These are phyloP conservation scores for Euphorbia peplus DNA, from an alignment of 345 rosid species.

Conservation along the genomic window DNA sequence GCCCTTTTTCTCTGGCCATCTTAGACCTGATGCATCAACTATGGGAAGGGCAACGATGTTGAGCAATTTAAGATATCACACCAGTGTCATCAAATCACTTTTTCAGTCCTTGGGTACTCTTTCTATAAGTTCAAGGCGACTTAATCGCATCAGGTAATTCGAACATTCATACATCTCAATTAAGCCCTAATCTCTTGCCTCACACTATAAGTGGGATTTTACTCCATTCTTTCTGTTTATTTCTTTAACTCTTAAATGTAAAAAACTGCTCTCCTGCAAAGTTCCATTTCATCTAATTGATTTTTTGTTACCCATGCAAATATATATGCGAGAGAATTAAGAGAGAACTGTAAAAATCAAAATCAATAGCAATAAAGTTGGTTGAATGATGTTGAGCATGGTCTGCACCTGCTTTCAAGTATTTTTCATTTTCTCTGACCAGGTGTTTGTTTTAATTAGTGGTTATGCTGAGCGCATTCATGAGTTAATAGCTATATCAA, in stretches of 20 bases:
- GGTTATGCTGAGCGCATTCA: constrained; percentile 98
- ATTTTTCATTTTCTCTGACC: constrained; percentile 1
- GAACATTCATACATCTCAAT: background rate
- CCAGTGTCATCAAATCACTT: constrained; percentile 85
- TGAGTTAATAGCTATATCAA: constrained; percentile 77
- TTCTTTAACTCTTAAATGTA: background rate
- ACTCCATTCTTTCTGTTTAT: no score
- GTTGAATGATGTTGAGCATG: constrained; percentile 1
- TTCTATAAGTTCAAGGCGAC: constrained; percentile 84
- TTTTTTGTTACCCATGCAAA: background rate
- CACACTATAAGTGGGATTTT: background rate
- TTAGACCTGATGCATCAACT: constrained; percentile 83
- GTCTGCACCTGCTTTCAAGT: background rate
- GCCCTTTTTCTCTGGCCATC: constrained; percentile 92
- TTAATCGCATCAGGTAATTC: constrained; percentile 86
- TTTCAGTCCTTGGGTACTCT: constrained; percentile 94
- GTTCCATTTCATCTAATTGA: background rate
- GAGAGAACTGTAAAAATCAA: background rate
- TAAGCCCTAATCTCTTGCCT: background rate
- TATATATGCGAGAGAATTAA: background rate
- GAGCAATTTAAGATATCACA: constrained; percentile 98
- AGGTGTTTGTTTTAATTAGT: constrained; percentile 36
- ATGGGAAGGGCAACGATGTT: constrained; percentile 95
- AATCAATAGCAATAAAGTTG: background rate
- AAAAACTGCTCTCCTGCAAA: background rate